Evolutionary conservation across 163 green algal genomes (phyloP), one percentile per base, ranked within the genome.

Genomic region (Scenedesmus sp.): DNA sequence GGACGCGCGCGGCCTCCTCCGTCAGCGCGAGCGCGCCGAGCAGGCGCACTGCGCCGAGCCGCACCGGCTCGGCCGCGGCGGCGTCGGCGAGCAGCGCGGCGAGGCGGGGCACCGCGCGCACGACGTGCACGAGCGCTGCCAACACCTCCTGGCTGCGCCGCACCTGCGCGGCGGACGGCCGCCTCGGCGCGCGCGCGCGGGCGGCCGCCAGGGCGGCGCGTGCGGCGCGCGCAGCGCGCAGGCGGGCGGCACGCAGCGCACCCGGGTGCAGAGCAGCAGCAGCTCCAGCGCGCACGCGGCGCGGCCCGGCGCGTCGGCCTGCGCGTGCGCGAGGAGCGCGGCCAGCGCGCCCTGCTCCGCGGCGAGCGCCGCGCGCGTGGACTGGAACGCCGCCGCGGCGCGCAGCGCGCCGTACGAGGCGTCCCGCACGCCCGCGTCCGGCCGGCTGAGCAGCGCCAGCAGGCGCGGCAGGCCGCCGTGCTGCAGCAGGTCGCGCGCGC

Each of bases 191-290:
- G n/a, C n/a, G n/a, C n/a, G n/a, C n/a, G n/a, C n/a, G n/a, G n/a
- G n/a, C n/a, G n/a, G n/a, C n/a, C n/a, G n/a, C n/a, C n/a, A n/a
- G n/a, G n/a, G n/a, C n/a, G n/a, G n/a, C n/a, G n/a, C n/a, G n/a
- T n/a, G n/a, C n/a, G n/a, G n/a, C n/a, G n/a, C n/a, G n/a, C n/a
- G n/a, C n/a, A n/a, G n/a, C n/a, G n/a, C n/a, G n/a, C n/a, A n/a
- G n/a, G n/a, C n/a, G n/a, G n/a, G n/a, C n/a, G 24, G 13, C 29
- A 48, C 31, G 4, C 26, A 7, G 28, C 69, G 2, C 36, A 88
- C 85, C 82, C 88, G 83, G 4, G 79, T 70, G 64, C 84, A 89
- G 28, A 80, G 70, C 20, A 81, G 79, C 36, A 91, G 78, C 66
- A 91, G 69, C 4, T 51, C 34, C n/a, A 91, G 75, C 11, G 76